phyloP scores from a whole-genome alignment of 1,139 yeast genomes.

The Hanseniaspora uvarum region DNA sequence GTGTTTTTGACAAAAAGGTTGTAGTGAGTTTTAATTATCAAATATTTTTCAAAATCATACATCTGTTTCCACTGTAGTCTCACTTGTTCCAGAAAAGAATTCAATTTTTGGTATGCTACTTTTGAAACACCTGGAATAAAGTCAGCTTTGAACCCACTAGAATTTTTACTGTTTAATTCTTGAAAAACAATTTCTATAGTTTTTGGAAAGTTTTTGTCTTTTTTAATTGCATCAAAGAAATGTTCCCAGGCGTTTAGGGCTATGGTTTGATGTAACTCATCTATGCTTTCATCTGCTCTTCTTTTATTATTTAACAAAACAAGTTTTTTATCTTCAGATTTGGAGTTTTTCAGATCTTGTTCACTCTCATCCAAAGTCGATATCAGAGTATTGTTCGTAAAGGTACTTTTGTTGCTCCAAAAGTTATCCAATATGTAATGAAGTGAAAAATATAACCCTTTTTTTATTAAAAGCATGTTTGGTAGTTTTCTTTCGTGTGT shows the following conservation, averaged over 20 bases:
- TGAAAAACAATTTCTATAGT: background rate
- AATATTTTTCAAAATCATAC: background rate
- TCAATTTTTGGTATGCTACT: background rate
- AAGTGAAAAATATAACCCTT: constrained; percentile 50
- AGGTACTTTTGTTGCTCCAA: constrained; percentile 40
- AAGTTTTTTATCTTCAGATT: background rate
- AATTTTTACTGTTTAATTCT: background rate
- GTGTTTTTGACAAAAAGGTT: background rate
- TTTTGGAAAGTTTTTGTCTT: background rate
- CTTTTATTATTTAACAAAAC: background rate
- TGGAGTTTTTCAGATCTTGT: background rate
- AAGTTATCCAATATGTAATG: constrained; percentile 66
- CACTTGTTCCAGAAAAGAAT: background rate
- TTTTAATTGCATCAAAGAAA: background rate
- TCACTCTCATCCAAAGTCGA: background rate
- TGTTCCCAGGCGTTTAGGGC: background rate
- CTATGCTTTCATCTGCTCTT: background rate
- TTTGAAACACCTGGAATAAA: background rate
- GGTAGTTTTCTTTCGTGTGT: constrained; percentile 79
- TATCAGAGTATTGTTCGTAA: background rate
- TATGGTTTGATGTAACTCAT: background rate
- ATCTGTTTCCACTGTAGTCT: background rate
- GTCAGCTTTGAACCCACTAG: background rate
- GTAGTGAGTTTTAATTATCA: background rate
- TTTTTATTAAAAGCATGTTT: constrained; percentile 52